These are phyloP conservation scores for Trypanosoma grayi DNA, from an alignment of 208 protist species.

Conservation along the genomic window DNA sequence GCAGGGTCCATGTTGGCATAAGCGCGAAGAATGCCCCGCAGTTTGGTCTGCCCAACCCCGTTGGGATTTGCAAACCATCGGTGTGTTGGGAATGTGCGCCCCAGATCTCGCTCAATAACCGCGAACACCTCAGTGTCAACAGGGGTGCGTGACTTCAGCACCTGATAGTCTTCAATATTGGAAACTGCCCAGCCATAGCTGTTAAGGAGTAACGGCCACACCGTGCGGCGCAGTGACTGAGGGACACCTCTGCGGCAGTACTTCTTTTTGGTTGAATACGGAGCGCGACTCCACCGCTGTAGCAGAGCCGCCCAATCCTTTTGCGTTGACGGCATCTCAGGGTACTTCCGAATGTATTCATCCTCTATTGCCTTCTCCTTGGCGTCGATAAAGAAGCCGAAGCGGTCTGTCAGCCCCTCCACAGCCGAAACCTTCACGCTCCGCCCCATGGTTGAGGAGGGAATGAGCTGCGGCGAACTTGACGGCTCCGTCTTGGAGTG, in stretches of 20 bases:
- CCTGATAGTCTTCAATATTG: slow-evolving; percentile 28
- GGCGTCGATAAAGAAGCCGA: slow-evolving; percentile 64
- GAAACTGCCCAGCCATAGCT: slow-evolving; percentile 20
- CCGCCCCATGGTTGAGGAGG: background rate
- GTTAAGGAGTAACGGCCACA: slow-evolving; percentile 73
- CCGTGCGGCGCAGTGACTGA: slow-evolving; percentile 36
- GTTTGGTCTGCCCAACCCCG: slow-evolving; percentile 46
- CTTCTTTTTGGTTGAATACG: slow-evolving; percentile 37
- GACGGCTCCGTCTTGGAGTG: too few species aligned
- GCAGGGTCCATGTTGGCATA: slow-evolving; percentile 68
- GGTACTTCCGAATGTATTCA: slow-evolving; percentile 16
- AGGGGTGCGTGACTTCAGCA: slow-evolving; percentile 29
- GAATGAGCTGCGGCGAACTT: too few species aligned
- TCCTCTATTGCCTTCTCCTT: slow-evolving; percentile 74
- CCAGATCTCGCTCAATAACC: slow-evolving; percentile 82
- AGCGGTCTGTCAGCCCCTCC: slow-evolving; percentile 46
- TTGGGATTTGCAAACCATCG: slow-evolving; percentile 45
- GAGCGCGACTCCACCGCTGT: slow-evolving; percentile 29
- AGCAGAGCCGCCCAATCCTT: slow-evolving; percentile 34
- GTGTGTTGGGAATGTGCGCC: slow-evolving; percentile 87
- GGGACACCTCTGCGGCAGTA: slow-evolving; percentile 78
- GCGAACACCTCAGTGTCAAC: slow-evolving; percentile 30
- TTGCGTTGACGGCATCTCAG: slow-evolving; percentile 1
- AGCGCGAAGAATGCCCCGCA: slow-evolving; percentile 75
- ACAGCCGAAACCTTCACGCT: background rate